A percentile compares a stretch with the other conserved stretches of the same genome.
Conservation (phyloP, 1,139 yeast genomes). For the Candida gigantensis region DNA sequence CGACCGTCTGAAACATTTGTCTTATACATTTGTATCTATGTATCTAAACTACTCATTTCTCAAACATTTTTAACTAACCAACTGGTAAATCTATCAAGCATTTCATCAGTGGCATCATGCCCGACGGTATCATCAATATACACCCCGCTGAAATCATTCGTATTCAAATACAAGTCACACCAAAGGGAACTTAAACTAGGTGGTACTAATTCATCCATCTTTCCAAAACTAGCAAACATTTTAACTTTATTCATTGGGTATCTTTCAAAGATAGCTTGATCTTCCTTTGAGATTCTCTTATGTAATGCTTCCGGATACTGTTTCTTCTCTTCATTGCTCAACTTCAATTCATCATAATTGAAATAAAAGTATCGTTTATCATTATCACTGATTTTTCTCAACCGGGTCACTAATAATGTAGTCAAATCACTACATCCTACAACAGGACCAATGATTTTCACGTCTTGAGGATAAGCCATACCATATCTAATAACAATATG, state of each 20-base stretch:
- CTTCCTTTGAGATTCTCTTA: conserved; percentile 30
- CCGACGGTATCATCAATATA: conserved; percentile 35
- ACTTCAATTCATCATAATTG: conserved; percentile 37
- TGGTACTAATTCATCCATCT: conserved; percentile 41
- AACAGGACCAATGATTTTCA: conserved; percentile 46
- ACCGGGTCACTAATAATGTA: conserved; percentile 43
- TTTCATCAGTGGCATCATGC: conserved; percentile 37
- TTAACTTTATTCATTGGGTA: conserved; percentile 35
- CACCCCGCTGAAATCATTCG: conserved; percentile 27
- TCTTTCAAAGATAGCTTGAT: conserved; percentile 33
- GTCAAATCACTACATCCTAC: conserved; percentile 49
- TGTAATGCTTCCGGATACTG: conserved; percentile 42
- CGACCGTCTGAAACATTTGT: too few species aligned
- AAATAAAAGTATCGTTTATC: conserved; percentile 34
- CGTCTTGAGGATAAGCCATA: conserved; percentile 36
- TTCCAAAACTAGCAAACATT: conserved; percentile 42
- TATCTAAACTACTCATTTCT: too few species aligned
- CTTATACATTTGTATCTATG: too few species aligned
- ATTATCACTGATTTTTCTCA: conserved; percentile 21
- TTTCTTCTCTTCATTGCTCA: conserved; percentile 26
- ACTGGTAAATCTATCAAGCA: conserved; percentile 34
- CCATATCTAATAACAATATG: conserved; percentile 56
- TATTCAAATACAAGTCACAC: conserved; percentile 32
- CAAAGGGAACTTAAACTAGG: conserved; percentile 34
- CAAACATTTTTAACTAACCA: too few species aligned